These are phyloP conservation scores for Aquilaria yunnanensis DNA, from an alignment of 345 rosid species.

Conservation along the genomic window DNA sequence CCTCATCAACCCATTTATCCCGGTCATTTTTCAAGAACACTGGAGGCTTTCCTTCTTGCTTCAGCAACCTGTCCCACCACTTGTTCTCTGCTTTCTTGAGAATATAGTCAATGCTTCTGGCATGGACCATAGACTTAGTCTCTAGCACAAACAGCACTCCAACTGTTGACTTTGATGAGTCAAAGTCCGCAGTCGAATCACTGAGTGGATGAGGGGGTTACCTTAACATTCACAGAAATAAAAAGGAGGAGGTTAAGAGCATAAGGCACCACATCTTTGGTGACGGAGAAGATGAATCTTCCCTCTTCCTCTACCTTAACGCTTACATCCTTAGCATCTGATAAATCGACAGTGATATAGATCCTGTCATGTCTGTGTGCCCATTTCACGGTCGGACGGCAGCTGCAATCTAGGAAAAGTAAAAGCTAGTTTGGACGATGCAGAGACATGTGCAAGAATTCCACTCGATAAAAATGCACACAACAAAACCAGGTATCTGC, in stretches of 20 bases:
- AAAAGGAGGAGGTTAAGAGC: background rate
- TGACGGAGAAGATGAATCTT: background rate
- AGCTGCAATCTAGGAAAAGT: too few relatives aligned
- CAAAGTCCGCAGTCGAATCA: background rate
- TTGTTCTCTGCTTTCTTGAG: slow-evolving; percentile 1
- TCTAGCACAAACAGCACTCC: background rate
- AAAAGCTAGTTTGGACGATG: too few relatives aligned
- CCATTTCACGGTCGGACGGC: too few relatives aligned
- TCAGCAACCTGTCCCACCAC: slow-evolving; percentile 5
- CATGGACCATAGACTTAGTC: background rate
- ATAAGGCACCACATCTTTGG: background rate
- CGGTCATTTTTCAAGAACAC: background rate
- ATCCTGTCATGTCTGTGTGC: too few relatives aligned
- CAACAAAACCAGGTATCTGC: too few relatives aligned
- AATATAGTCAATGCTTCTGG: background rate
- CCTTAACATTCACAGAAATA: background rate
- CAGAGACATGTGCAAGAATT: too few relatives aligned
- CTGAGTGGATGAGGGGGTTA: background rate
- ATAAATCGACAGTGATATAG: too few relatives aligned
- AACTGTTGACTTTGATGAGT: background rate
- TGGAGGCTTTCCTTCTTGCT: slow-evolving; percentile 1
- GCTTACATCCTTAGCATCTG: background rate
- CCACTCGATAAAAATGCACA: too few relatives aligned
- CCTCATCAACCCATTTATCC: background rate
- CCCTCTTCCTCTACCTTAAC: too few relatives aligned